phyloP scores from a whole-genome alignment of 495 filamentous ascomycete genomes.

The Daldinia caldariorum region DNA sequence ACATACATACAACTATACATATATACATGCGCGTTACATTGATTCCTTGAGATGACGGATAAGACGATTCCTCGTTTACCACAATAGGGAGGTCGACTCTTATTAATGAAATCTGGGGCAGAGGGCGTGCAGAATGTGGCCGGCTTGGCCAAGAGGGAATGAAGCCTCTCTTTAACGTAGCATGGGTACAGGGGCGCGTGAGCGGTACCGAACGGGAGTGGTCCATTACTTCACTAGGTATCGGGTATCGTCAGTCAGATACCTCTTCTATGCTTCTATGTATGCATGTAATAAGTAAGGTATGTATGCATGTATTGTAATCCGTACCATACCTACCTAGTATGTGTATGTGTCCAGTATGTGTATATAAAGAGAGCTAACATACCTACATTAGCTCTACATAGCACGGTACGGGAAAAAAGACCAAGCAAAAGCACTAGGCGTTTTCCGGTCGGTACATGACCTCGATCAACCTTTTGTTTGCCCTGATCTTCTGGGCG shows the following conservation, averaged over 20 bases:
- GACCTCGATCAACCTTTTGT: constrained; percentile 32
- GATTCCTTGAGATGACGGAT: constrained; percentile 21
- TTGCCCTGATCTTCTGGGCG: constrained; percentile 26
- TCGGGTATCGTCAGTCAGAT: constrained; percentile 24
- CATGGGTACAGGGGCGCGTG: constrained; percentile 35
- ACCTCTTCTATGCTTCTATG: constrained; percentile 2
- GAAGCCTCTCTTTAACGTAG: constrained; percentile 36
- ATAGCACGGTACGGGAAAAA: too few relatives aligned
- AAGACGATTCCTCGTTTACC: constrained; percentile 20
- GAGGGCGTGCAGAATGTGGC: constrained; percentile 23
- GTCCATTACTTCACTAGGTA: constrained; percentile 41
- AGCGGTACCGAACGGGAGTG: constrained; percentile 39
- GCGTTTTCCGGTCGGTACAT: constrained; percentile 33
- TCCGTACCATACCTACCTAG: too few relatives aligned
- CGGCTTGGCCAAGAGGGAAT: constrained; percentile 34
- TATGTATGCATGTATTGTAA: neutral
- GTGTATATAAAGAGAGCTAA: neutral
- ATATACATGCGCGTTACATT: constrained; percentile 30
- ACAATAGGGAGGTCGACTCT: constrained; percentile 36
- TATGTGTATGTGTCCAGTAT: too few relatives aligned
- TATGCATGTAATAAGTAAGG: neutral
- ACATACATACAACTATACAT: neutral
- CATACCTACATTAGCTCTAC: constrained; percentile 17
- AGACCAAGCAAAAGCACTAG: constrained; percentile 23
- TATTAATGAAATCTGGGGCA: constrained; percentile 40